Evolutionary conservation across 139 green algal genomes (phyloP), one percentile per base, ranked within the genome.

Genomic region (Ulvella scutata): DNA sequence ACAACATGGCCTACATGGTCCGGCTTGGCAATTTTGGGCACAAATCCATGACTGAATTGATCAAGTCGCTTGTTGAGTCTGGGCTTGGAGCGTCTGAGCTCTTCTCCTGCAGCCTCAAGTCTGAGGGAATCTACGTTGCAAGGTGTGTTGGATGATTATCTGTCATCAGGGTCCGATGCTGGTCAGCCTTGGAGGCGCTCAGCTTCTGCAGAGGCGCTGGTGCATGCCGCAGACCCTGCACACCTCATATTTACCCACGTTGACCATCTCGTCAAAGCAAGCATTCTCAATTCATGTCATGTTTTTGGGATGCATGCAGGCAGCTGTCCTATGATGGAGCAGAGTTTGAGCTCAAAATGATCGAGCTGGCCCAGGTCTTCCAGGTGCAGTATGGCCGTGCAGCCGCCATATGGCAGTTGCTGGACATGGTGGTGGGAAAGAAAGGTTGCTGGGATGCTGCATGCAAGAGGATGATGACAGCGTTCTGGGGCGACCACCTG

Each of bases 1-100:
- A 80, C n/a, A 92, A 97, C 82, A 78, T 97, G 76, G 86, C 85
- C 10, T 97, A 97, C 84, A 97, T 97, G 88, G 81, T 73, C 7
- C 87, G 90, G 28, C 81, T 82, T 67, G 87, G 80, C 80, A 23
- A 38, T 29, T 81, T 76, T 37, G 80, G 72, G 62, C 80, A 79
- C 51, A 26, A 34, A 21, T 33, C 75, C 80, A 84, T 81, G 43
- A 31, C 34, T 26, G 13, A 67, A 23, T 75, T 81, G 61, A 72
- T 84, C 37, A 77, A 43, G 7, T 29, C 37, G 7, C 75, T 85
- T 33, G 81, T 75, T 4, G 78, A 61, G 75, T 82, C 83, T 28
- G 85, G 85, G 1, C 81, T 94, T 61, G 89, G 86, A 37, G 84
- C 84, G 7, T 72, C 91, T 76, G 88, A 93, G 83, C 82, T 93